Evolutionary conservation across 495 filamentous ascomycete species (phyloP).

Genomic region (Talaromyces borbonicus): DNA sequence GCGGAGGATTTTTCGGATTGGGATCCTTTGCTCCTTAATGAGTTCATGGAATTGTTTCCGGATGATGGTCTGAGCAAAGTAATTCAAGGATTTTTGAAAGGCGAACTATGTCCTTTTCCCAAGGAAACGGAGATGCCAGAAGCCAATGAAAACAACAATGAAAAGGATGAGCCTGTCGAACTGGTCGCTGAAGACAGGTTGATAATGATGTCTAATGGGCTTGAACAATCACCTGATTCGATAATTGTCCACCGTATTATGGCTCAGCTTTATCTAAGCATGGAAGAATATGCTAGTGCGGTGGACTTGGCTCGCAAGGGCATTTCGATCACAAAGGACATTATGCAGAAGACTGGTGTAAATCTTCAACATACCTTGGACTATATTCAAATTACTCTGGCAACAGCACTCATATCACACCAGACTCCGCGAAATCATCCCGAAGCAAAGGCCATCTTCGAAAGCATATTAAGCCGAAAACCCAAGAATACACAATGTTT

Average conservation of each 20-base stretch:
- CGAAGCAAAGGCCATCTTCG: conserved; percentile 77
- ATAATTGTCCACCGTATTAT: conserved; percentile 75
- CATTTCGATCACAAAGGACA: conserved; percentile 43
- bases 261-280: conserved; percentile 70
- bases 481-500: conserved; percentile 66
- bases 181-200: conserved; percentile 62
- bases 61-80: conserved; percentile 72
- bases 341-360: conserved; percentile 56
- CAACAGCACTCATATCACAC: conserved; percentile 73
- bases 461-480: conserved; percentile 62
- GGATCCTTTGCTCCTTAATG: conserved; percentile 62
- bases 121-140: conserved; percentile 22
- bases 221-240: conserved; percentile 59
- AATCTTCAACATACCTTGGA: conserved; percentile 57
- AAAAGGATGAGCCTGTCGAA: conserved; percentile 29
- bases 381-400: conserved; percentile 64
- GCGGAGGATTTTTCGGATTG: conserved; percentile 57
- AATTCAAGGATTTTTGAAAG: conserved; percentile 67
- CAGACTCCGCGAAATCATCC: conserved; percentile 81
- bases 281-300: conserved; percentile 80
- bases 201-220: conserved; percentile 73
- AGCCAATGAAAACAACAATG: conserved; percentile 21
- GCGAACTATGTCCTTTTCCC: conserved; percentile 78
- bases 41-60: conserved; percentile 79
- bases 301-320: conserved; percentile 72